A percentile compares a stretch with the other conserved stretches of the same genome.
Conservation (phyloP, 2,329 filamentous ascomycete species). For the Scedosporium apiospermum region DNA sequence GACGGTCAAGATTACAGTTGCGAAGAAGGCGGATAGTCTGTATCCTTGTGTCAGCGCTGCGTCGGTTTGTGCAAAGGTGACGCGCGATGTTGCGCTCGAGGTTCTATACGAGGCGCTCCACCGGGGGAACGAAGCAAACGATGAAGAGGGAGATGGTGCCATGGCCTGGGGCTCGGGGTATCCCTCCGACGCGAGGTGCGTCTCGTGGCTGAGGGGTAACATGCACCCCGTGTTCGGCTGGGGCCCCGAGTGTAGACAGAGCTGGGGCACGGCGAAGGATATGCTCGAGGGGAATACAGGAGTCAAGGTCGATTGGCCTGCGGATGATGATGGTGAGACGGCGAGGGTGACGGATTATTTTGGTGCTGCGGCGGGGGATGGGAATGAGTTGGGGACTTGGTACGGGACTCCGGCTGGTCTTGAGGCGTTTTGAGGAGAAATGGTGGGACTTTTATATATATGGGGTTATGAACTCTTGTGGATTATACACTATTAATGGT, state of each 20-base stretch:
- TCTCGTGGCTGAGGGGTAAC: slow-evolving; percentile 70
- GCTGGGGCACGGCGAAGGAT: slow-evolving; percentile 92
- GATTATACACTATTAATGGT: too few species aligned
- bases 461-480: too few species aligned
- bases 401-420: slow-evolving; percentile 65
- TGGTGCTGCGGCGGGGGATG: slow-evolving; percentile 27
- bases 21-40: slow-evolving; percentile 85
- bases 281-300: slow-evolving; percentile 69
- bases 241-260: slow-evolving; percentile 87
- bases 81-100: slow-evolving; percentile 81
- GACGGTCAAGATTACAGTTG: slow-evolving; percentile 62
- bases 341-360: slow-evolving; percentile 73
- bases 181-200: slow-evolving; percentile 75
- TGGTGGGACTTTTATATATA: too few species aligned
- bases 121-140: slow-evolving; percentile 16
- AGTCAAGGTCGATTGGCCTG: slow-evolving; percentile 76
- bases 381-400: slow-evolving; percentile 63
- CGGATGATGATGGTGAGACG: slow-evolving; percentile 58
- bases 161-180: slow-evolving; percentile 84
- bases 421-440: slow-evolving; percentile 53
- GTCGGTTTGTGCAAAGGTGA: slow-evolving; percentile 93
- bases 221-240: slow-evolving; percentile 95
- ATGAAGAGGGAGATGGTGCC: slow-evolving; percentile 23
- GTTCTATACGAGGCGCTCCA: slow-evolving; percentile 49
- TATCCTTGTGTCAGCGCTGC: slow-evolving; percentile 92